Conservation (phyloP, 2,329 filamentous ascomycete species). For the Rasamsonia emersonii region DNA sequence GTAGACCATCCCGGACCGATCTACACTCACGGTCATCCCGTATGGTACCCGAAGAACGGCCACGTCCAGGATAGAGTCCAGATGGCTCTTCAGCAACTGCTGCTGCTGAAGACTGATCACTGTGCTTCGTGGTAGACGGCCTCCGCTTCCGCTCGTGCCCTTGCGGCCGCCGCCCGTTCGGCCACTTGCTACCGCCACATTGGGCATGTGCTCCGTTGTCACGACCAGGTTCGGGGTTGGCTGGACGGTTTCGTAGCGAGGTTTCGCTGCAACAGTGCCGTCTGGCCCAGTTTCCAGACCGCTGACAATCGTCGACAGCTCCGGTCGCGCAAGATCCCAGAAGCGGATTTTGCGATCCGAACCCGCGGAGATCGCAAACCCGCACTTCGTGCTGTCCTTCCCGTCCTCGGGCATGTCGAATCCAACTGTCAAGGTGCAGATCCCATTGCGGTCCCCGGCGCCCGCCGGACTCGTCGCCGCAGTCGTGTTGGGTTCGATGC, state of each 20-base stretch:
- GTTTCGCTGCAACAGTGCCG: slow-evolving; percentile 38
- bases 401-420: slow-evolving; percentile 62
- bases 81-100: slow-evolving; percentile 71
- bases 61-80: slow-evolving; percentile 82
- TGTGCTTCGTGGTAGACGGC: slow-evolving; percentile 60
- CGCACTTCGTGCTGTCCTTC: slow-evolving; percentile 52
- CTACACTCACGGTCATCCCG: slow-evolving; percentile 84
- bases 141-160: slow-evolving; percentile 27
- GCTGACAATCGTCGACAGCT: slow-evolving; percentile 72
- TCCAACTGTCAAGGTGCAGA: slow-evolving; percentile 66
- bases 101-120: slow-evolving; percentile 85
- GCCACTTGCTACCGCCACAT: slow-evolving; percentile 22
- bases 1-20: slow-evolving; percentile 82
- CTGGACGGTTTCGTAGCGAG: slow-evolving; percentile 61
- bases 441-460: slow-evolving; percentile 39
- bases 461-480: slow-evolving; percentile 2
- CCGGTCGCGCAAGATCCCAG: slow-evolving; percentile 77
- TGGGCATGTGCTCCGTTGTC: slow-evolving; percentile 55
- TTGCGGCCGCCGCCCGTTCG: slow-evolving; percentile 19
- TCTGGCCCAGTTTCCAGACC: slow-evolving; percentile 63
- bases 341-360: slow-evolving; percentile 87
- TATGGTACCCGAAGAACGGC: slow-evolving; percentile 83
- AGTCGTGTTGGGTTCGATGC: slow-evolving; percentile 53
- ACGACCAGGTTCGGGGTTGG: slow-evolving; percentile 56
- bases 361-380: slow-evolving; percentile 79